phyloP scores from a whole-genome alignment of 768 basidiomycete species.

The Auricularia cornea region DNA sequence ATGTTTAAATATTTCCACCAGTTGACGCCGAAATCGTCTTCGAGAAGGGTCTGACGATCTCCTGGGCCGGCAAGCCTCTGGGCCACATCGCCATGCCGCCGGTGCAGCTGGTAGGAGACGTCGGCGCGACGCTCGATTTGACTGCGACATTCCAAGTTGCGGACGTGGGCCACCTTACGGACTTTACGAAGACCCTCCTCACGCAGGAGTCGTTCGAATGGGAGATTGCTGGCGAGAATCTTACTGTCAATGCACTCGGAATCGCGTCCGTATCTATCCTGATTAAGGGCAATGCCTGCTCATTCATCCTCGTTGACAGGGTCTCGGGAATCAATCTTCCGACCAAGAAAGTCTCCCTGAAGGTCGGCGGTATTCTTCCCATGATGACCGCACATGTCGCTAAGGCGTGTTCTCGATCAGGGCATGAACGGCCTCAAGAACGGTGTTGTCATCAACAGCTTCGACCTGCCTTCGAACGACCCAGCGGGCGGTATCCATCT shows the following conservation, averaged over 20 bases:
- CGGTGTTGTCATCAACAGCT: constrained; percentile 54
- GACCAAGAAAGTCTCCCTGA: constrained; percentile 51
- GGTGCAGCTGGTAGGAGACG: constrained; percentile 37
- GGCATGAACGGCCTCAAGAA: constrained; percentile 62
- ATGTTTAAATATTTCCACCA: too few relatives aligned
- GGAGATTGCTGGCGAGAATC: constrained; percentile 56
- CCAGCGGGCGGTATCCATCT: constrained; percentile 64
- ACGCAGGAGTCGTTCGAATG: constrained; percentile 61
- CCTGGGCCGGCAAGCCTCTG: constrained; percentile 49
- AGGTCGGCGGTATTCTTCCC: neutral
- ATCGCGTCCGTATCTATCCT: neutral
- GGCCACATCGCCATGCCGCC: constrained; percentile 55
- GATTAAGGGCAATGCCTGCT: neutral
- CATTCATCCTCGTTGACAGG: constrained; percentile 36
- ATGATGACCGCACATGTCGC: too few relatives aligned
- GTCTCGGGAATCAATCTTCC: constrained; percentile 48
- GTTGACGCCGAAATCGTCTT: constrained; percentile 67
- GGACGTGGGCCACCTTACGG: constrained; percentile 46
- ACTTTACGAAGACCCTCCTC: constrained; percentile 59
- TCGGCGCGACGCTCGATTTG: constrained; percentile 51
- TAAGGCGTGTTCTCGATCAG: constrained; percentile 12
- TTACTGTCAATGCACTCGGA: constrained; percentile 57
- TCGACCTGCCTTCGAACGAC: constrained; percentile 63
- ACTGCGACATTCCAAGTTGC: constrained; percentile 51
- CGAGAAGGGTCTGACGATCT: constrained; percentile 49